Evolutionary conservation across 352 stramenopile genomes (phyloP).

Genomic region (Phytophthora constricta): DNA sequence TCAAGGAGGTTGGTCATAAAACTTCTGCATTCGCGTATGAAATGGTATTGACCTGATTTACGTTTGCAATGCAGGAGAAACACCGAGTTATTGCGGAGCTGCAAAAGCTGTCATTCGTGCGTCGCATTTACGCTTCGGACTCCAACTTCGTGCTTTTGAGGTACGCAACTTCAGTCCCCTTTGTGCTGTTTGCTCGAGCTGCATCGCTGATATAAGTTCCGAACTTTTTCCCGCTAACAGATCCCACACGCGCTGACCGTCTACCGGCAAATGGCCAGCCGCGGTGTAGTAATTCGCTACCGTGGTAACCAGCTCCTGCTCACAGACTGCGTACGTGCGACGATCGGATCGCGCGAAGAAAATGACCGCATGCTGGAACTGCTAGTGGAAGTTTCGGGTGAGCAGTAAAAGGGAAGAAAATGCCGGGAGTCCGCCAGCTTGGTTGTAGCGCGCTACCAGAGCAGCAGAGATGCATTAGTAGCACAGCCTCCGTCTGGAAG

Average conservation of each 20-base stretch:
- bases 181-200: not conserved
- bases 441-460: not conserved
- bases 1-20: conserved; percentile 57
- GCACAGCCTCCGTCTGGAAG: not conserved
- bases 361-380: conserved; percentile 94
- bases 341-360: conserved; percentile 93
- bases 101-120: conserved; percentile 92
- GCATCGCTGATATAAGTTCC: not conserved
- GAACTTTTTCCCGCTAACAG: conserved; percentile 43
- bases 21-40: conserved; percentile 1
- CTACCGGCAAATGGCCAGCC: conserved; percentile 95
- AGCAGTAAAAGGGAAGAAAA: conserved; percentile 57
- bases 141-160: conserved; percentile 98
- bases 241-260: conserved; percentile 91
- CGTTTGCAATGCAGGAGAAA: conserved; percentile 74
- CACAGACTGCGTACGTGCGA: conserved; percentile 95
- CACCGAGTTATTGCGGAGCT: conserved; percentile 82
- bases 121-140: conserved; percentile 94
- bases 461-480: not conserved
- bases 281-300: conserved; percentile 96
- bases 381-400: conserved; percentile 68
- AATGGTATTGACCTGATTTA: conserved; percentile 2
- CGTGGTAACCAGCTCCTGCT: conserved; percentile 97
- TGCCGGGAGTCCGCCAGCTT: too few species aligned
- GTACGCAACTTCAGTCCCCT: conserved; percentile 42